A percentile compares a stretch with the other conserved stretches of the same genome.
Evolutionary conservation across 1,284 basidiomycete species (phyloP).

Genomic region (Ustilago vetiveriae): DNA sequence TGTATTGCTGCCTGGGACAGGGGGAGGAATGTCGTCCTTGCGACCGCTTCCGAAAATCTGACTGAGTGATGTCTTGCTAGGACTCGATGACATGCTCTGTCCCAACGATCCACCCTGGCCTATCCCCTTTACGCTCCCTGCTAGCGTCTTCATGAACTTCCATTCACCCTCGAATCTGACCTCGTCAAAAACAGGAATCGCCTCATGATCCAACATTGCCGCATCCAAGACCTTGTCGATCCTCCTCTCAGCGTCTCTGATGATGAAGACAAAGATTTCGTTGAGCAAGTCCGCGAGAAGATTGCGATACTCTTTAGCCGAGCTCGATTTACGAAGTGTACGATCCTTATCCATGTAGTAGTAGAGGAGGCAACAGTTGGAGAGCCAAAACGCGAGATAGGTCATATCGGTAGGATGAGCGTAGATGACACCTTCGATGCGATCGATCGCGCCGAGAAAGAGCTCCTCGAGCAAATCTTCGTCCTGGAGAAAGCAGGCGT

Average conservation of each 20-base stretch:
- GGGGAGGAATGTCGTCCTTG: slow-evolving; percentile 5
- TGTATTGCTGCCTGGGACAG: not conserved
- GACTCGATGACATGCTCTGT: slow-evolving; percentile 28
- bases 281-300: slow-evolving; percentile 75
- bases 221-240: slow-evolving; percentile 87
- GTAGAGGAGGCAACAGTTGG: slow-evolving; percentile 87
- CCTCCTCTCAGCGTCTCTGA: slow-evolving; percentile 86
- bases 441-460: slow-evolving; percentile 86
- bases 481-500: slow-evolving; percentile 71
- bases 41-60: slow-evolving; percentile 47
- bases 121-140: slow-evolving; percentile 55
- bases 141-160: slow-evolving; percentile 68
- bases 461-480: slow-evolving; percentile 80
- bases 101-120: slow-evolving; percentile 21
- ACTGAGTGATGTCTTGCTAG: slow-evolving; percentile 43
- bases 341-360: slow-evolving; percentile 79
- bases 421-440: slow-evolving; percentile 89
- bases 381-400: slow-evolving; percentile 90
- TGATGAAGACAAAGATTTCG: slow-evolving; percentile 92
- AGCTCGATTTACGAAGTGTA: slow-evolving; percentile 30
- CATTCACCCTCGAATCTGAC: slow-evolving; percentile 96
- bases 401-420: slow-evolving; percentile 77
- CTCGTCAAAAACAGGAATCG: slow-evolving; percentile 78
- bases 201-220: slow-evolving; percentile 83
- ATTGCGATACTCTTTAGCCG: slow-evolving; percentile 43